Percentiles rank a stretch among this genome's conserved stretches.
Evolutionary conservation across 2,329 filamentous ascomycete genomes (phyloP).

Genomic region (Microdochium bolleyi): DNA sequence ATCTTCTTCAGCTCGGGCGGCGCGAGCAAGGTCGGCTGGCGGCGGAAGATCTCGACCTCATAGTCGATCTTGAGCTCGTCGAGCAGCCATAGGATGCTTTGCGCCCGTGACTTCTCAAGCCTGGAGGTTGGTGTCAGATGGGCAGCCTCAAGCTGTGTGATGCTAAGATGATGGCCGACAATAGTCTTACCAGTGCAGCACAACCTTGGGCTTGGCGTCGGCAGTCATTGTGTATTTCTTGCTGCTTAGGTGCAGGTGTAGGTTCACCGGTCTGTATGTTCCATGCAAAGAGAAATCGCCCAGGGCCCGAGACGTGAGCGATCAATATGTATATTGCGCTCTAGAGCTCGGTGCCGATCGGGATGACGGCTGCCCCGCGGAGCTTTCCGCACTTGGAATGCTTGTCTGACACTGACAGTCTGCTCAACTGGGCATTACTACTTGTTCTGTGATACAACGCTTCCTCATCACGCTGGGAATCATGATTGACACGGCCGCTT

Average conservation of each 20-base stretch:
- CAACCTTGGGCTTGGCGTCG: conserved; percentile 42
- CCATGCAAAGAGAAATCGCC: no score
- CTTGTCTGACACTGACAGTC: no score
- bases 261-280: neutral
- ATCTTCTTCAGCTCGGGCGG: conserved; percentile 68
- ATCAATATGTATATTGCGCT: neutral
- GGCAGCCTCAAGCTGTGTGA: neutral
- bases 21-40: conserved; percentile 54
- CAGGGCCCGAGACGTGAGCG: neutral
- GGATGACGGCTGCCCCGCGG: no score
- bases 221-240: conserved; percentile 12
- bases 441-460: no score
- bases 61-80: conserved; percentile 77
- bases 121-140: conserved; percentile 33
- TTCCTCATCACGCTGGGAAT: neutral
- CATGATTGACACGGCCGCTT: neutral
- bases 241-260: neutral
- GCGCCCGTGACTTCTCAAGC: conserved; percentile 76
- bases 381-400: no score
- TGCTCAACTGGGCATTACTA: no score
- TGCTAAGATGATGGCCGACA: neutral
- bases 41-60: conserved; percentile 72
- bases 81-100: conserved; percentile 78
- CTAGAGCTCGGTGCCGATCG: no score
- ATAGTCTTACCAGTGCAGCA: conserved; percentile 51